These are phyloP conservation scores for Beauveria rudraprayagi DNA, from an alignment of 2,329 filamentous ascomycete species.

Conservation along the genomic window DNA sequence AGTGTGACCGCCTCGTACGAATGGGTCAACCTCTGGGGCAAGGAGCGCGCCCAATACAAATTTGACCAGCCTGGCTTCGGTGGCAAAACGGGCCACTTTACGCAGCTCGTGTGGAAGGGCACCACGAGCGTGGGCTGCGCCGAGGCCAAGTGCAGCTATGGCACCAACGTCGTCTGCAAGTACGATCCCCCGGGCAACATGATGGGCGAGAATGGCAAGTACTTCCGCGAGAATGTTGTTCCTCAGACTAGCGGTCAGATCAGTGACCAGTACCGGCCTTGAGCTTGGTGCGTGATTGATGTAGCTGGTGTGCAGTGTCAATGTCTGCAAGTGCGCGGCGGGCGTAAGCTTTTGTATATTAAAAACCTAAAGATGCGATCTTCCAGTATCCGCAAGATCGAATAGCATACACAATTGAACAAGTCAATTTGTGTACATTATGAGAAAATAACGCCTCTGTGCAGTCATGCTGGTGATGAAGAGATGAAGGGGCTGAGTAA, in stretches of 20 bases:
- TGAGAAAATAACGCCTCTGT: not conserved
- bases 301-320: not conserved
- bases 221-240: constrained; percentile 7
- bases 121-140: constrained; percentile 53
- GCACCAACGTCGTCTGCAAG: constrained; percentile 6
- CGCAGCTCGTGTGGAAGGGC: constrained; percentile 62
- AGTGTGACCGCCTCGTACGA: not conserved
- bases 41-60: constrained; percentile 49
- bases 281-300: too few species aligned
- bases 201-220: not conserved
- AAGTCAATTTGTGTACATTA: too few species aligned
- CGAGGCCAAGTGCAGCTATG: constrained; percentile 17
- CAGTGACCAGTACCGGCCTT: not conserved
- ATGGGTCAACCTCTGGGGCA: constrained; percentile 8
- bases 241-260: not conserved
- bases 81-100: constrained; percentile 60
- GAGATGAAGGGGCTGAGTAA: not conserved
- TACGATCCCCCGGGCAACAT: constrained; percentile 7
- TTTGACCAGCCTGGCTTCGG: constrained; percentile 49
- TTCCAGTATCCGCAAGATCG: too few species aligned
- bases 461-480: not conserved
- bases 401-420: too few species aligned
- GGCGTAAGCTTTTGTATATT: not conserved
- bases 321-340: not conserved
- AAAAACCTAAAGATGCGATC: not conserved